phyloP scores from a whole-genome alignment of 2,329 filamentous ascomycete species.

The Botrytis byssoidea region DNA sequence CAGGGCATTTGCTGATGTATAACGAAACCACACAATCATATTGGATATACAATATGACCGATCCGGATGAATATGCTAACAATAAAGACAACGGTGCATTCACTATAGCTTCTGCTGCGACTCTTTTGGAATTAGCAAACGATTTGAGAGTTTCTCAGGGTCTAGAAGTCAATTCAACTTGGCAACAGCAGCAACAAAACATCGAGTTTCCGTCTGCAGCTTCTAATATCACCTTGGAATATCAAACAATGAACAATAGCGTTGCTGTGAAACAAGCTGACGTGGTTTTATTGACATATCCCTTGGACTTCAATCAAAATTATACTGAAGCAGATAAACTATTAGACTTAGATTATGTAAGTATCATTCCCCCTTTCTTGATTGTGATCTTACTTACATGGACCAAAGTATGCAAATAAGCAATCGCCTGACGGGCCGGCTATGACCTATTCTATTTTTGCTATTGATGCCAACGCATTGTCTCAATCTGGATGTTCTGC shows the following conservation, averaged over 20 bases:
- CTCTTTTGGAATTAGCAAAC: slow-evolving; percentile 49
- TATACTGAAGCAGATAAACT: slow-evolving; percentile 48
- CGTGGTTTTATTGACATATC: slow-evolving; percentile 64
- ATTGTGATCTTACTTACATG: slow-evolving; percentile 22
- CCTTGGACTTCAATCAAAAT: slow-evolving; percentile 58
- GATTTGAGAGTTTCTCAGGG: slow-evolving; percentile 29
- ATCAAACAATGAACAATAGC: slow-evolving; percentile 63
- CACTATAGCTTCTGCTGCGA: slow-evolving; percentile 50
- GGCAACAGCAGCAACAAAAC: slow-evolving; percentile 54
- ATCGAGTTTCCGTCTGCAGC: slow-evolving; percentile 54
- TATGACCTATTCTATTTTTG: slow-evolving; percentile 72
- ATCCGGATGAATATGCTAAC: slow-evolving; percentile 51
- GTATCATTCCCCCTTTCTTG: slow-evolving; percentile 24
- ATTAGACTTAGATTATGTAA: slow-evolving; percentile 59
- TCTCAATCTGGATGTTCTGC: slow-evolving; percentile 66
- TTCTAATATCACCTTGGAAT: slow-evolving; percentile 63
- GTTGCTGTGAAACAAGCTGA: slow-evolving; percentile 69
- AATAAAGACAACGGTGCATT: slow-evolving; percentile 61
- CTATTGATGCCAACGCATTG: slow-evolving; percentile 63
- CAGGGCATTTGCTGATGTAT: slow-evolving; percentile 56
- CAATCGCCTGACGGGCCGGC: slow-evolving; percentile 67
- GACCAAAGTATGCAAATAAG: slow-evolving; percentile 59
- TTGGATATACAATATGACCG: slow-evolving; percentile 62
- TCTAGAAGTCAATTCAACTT: slow-evolving; percentile 52
- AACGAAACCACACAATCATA: slow-evolving; percentile 56